Evolutionary conservation across 371 early-diverging fungal species (phyloP).

Genomic region (Smittium mucronatum): DNA sequence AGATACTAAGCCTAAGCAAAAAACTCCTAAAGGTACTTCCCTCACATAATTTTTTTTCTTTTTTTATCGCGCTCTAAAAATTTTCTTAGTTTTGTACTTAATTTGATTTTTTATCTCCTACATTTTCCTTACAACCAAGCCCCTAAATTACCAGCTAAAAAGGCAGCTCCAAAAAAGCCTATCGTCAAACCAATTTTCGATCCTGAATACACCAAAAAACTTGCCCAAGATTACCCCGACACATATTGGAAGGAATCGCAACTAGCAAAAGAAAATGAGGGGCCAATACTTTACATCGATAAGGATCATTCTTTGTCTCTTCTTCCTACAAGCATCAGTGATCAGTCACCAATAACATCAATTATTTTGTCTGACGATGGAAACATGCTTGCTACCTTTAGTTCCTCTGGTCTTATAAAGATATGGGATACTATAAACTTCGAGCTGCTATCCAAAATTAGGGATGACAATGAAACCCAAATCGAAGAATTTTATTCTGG

Average conservation of each 20-base stretch:
- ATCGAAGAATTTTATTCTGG: slow-evolving; percentile 87
- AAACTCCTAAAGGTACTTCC: too few relatives aligned
- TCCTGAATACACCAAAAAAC: slow-evolving; percentile 24
- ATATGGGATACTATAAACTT: slow-evolving; percentile 70
- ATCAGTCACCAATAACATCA: slow-evolving; percentile 54
- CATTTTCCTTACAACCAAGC: neutral
- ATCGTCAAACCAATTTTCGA: neutral
- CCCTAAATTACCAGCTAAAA: neutral
- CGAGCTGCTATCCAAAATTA: slow-evolving; percentile 45
- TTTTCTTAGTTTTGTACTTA: neutral
- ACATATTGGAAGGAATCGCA: slow-evolving; percentile 35
- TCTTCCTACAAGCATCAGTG: slow-evolving; percentile 38
- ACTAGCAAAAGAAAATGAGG: slow-evolving; percentile 22
- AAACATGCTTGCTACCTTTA: slow-evolving; percentile 67
- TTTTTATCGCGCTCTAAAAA: neutral
- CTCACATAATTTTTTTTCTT: neutral
- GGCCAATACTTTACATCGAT: slow-evolving; percentile 45
- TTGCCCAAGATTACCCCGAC: slow-evolving; percentile 47
- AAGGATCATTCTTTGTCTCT: slow-evolving; percentile 45
- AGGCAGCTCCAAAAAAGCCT: neutral
- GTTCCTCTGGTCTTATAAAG: slow-evolving; percentile 57
- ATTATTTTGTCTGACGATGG: slow-evolving; percentile 73
- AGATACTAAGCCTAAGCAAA: neutral
- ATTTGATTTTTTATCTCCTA: neutral
- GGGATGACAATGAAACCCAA: slow-evolving; percentile 58